phyloP scores from a whole-genome alignment of 176 grass and related monocot species.

The Triticum monococcum region DNA sequence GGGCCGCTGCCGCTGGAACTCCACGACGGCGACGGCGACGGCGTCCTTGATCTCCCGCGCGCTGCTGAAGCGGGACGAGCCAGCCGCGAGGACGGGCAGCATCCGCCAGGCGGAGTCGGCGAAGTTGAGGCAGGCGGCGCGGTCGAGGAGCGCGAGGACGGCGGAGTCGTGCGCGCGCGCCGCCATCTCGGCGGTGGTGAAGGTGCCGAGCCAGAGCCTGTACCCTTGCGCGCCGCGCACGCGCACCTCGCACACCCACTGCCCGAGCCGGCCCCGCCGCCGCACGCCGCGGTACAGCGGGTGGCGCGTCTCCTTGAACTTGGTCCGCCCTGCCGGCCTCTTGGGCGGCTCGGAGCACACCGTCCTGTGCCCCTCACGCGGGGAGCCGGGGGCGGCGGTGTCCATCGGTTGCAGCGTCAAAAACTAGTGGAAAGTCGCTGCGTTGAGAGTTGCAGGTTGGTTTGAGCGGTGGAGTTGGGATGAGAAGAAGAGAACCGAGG shows the following conservation, averaged over 20 bases:
- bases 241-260: slow-evolving; percentile 85
- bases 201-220: slow-evolving; percentile 84
- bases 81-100: background rate
- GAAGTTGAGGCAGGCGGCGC: slow-evolving; percentile 61
- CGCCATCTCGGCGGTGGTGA: slow-evolving; percentile 52
- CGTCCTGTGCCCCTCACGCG: slow-evolving; percentile 20
- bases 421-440: no score
- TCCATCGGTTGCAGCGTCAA: background rate
- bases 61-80: background rate
- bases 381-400: background rate
- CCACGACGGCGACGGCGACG: slow-evolving; percentile 33
- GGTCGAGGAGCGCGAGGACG: slow-evolving; percentile 33
- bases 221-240: slow-evolving; percentile 11
- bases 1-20: background rate
- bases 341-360: slow-evolving; percentile 64
- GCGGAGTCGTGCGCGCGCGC: slow-evolving; percentile 72
- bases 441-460: no score
- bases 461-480: background rate
- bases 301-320: slow-evolving; percentile 76
- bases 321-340: slow-evolving; percentile 62
- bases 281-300: slow-evolving; percentile 69
- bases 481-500: background rate
- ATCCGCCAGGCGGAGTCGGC: slow-evolving; percentile 42
- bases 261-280: slow-evolving; percentile 16
- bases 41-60: slow-evolving; percentile 33